Evolutionary conservation across 345 rosid genomes (phyloP).

Genomic region (Eutrema japonicum): DNA sequence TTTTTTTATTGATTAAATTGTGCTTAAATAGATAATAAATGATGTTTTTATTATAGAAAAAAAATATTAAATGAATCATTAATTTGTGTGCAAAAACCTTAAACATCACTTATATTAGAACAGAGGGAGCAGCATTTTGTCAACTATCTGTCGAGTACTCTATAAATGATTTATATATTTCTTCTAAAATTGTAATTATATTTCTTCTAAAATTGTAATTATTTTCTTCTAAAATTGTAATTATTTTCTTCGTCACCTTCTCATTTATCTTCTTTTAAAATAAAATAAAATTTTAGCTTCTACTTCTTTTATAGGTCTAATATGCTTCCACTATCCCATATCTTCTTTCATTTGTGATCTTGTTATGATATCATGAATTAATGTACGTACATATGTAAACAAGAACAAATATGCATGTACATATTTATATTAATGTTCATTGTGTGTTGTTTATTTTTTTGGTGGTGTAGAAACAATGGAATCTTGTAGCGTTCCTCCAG

Average conservation of each 20-base stretch:
- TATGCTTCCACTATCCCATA: constrained; percentile 3
- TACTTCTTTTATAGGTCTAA: background rate
- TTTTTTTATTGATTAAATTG: too few relatives aligned
- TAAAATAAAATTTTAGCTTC: background rate
- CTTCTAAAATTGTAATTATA: background rate
- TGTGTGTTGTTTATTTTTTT: constrained; percentile 50
- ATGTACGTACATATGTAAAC: background rate
- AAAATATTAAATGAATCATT: too few relatives aligned
- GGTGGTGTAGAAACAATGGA: constrained; percentile 52
- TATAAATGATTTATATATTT: background rate
- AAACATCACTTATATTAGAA: too few relatives aligned
- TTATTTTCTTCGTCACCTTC: background rate
- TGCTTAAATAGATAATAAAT: too few relatives aligned
- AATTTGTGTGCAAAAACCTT: too few relatives aligned
- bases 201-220: background rate
- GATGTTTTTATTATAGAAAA: too few relatives aligned
- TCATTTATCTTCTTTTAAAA: background rate
- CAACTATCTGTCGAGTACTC: constrained; percentile 25
- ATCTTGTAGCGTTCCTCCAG: constrained; percentile 80
- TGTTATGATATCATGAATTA: constrained; percentile 8
- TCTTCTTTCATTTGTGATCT: constrained; percentile 8
- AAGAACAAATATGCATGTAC: background rate
- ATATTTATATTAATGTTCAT: constrained; percentile 14
- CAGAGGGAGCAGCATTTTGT: constrained; percentile 31
- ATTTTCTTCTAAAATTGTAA: background rate